Evolutionary conservation across 805 yeast genomes (phyloP).

Genomic region (Sporopachydermia lactativora): DNA sequence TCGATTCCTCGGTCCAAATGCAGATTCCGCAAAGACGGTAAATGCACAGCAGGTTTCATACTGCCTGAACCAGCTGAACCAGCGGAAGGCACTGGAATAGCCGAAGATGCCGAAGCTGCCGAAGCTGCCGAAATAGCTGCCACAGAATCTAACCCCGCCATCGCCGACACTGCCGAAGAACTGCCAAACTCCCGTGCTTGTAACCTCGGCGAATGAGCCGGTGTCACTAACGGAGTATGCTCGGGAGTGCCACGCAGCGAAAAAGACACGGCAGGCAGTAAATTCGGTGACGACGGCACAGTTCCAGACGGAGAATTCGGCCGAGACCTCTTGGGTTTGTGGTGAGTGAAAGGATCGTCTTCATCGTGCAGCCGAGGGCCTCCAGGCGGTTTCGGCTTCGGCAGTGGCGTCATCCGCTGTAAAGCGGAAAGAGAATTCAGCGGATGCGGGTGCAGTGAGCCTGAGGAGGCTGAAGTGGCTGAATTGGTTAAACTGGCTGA

Average conservation of each 20-base stretch:
- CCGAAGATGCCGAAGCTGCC: background rate
- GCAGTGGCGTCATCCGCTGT: slow-evolving; percentile 17
- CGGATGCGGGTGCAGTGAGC: slow-evolving; percentile 12
- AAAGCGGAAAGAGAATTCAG: slow-evolving; percentile 11
- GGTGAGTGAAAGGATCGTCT: slow-evolving; percentile 12
- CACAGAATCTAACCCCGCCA: too few relatives aligned
- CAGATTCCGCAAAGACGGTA: background rate
- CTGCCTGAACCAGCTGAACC: background rate
- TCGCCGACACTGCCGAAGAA: slow-evolving; percentile 15
- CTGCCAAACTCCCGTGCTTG: slow-evolving; percentile 22
- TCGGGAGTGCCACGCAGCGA: slow-evolving; percentile 19
- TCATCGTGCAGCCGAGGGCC: slow-evolving; percentile 12
- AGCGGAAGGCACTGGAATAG: background rate
- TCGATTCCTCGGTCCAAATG: background rate
- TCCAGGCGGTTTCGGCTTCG: slow-evolving; percentile 9
- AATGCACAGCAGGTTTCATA: background rate
- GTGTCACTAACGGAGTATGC: slow-evolving; percentile 29
- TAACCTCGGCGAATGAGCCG: slow-evolving; percentile 30
- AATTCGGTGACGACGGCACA: slow-evolving; percentile 26
- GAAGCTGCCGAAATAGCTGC: background rate
- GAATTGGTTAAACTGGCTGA: slow-evolving; percentile 6
- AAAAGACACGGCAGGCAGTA: slow-evolving; percentile 17
- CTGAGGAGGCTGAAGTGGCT: slow-evolving; percentile 14
- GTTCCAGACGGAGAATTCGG: slow-evolving; percentile 28
- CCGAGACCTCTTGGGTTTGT: slow-evolving; percentile 22